Evolutionary conservation across 371 early-diverging fungal genomes (phyloP).

Genomic region (Lichtheimia ramosa): DNA sequence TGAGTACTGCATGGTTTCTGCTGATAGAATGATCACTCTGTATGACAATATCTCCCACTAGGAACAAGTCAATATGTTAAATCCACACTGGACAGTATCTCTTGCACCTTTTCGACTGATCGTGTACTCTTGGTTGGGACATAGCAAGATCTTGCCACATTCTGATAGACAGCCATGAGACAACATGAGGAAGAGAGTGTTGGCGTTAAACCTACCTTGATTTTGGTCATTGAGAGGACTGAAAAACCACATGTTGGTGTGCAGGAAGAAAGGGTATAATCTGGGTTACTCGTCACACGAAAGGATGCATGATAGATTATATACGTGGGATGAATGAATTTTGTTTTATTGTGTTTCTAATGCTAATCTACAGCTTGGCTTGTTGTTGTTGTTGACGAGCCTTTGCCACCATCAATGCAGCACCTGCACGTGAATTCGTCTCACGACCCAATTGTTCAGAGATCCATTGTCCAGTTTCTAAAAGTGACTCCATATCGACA

Average conservation of each 20-base stretch:
- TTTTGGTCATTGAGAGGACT: too few relatives aligned
- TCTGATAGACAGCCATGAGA: too few relatives aligned
- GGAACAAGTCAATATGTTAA: not conserved
- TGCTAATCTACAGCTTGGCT: too few relatives aligned
- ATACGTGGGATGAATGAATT: too few relatives aligned
- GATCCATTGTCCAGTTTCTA: conserved; percentile 84
- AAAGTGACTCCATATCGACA: conserved; percentile 71
- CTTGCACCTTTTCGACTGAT: conserved; percentile 10
- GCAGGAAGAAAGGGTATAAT: too few relatives aligned
- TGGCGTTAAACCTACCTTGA: too few relatives aligned
- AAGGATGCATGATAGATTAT: too few relatives aligned
- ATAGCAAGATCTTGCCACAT: not conserved
- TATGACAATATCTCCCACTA: not conserved
- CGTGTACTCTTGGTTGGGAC: conserved; percentile 1
- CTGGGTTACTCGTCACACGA: too few relatives aligned
- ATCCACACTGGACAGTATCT: not conserved
- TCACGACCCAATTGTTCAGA: conserved; percentile 69
- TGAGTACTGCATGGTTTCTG: conserved; percentile 4
- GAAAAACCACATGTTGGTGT: too few relatives aligned
- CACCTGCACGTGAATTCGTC: conserved; percentile 51
- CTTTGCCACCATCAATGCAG: conserved; percentile 37
- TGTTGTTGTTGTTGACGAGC: conserved; percentile 12
- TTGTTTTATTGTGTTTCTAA: too few relatives aligned
- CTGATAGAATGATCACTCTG: conserved; percentile 4
- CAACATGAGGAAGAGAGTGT: too few relatives aligned